Percentiles rank a stretch among this genome's conserved stretches.
Evolutionary conservation across 2,329 filamentous ascomycete genomes (phyloP).

Genomic region (Seiridium unicorne): DNA sequence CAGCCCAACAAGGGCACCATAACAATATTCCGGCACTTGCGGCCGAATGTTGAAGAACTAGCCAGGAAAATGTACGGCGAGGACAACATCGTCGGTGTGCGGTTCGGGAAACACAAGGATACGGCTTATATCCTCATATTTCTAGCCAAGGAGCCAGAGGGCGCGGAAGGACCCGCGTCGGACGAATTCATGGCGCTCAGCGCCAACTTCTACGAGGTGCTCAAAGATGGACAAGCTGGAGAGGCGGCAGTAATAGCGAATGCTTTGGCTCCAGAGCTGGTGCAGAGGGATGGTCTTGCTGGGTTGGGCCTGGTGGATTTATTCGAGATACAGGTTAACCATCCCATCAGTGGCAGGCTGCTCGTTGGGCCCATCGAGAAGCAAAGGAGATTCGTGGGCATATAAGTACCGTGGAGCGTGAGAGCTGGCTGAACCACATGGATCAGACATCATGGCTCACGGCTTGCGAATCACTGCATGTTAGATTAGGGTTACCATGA

Average conservation of each 20-base stretch:
- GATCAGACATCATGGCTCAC: too few relatives aligned
- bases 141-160: constrained; percentile 2
- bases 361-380: constrained; percentile 11
- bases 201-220: constrained; percentile 11
- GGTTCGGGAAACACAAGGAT: constrained; percentile 3
- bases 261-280: neutral
- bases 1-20: constrained; percentile 5
- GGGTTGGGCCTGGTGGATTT: neutral
- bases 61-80: constrained; percentile 10
- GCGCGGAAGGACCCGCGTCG: constrained; percentile 8
- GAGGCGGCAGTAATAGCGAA: constrained; percentile 1
- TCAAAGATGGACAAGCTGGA: constrained; percentile 3
- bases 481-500: too few relatives aligned
- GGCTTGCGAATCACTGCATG: too few relatives aligned
- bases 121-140: constrained; percentile 10
- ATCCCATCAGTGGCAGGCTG: constrained; percentile 10
- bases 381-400: constrained; percentile 8
- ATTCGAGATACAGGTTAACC: constrained; percentile 8
- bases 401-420: neutral
- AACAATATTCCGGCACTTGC: constrained; percentile 1
- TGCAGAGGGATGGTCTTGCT: neutral
- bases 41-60: neutral
- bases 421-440: too few relatives aligned
- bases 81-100: neutral
- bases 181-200: constrained; percentile 9